phyloP scores from a whole-genome alignment of 108 stramenopile species.

The Schizochytrium sp. region DNA sequence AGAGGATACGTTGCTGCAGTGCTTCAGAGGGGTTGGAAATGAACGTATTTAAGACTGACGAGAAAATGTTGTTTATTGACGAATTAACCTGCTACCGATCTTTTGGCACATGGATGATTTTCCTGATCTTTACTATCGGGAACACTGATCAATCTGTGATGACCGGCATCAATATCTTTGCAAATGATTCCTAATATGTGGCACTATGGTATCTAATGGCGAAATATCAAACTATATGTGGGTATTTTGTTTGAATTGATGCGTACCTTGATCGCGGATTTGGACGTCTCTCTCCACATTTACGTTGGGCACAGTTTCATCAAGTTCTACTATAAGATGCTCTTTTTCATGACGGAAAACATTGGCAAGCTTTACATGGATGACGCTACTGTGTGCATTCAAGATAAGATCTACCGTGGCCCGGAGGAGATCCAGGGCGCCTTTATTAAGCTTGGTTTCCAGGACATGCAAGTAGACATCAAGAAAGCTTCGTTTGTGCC shows the following conservation, averaged over 20 bases:
- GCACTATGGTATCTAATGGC: no score
- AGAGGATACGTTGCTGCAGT: no score
- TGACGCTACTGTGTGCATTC: background rate
- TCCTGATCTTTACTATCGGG: no score
- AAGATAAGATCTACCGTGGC: conserved; percentile 34
- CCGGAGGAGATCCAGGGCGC: conserved; percentile 12
- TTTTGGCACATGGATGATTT: no score
- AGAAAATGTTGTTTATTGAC: no score
- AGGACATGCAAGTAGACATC: conserved; percentile 36
- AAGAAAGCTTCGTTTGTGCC: conserved; percentile 42
- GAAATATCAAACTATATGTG: background rate
- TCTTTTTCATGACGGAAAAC: background rate
- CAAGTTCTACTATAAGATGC: conserved; percentile 12
- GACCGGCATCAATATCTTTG: no score
- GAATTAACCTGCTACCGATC: no score
- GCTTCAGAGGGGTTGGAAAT: no score
- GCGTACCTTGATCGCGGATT: background rate
- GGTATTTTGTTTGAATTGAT: background rate
- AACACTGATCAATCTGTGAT: no score
- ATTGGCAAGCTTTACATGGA: background rate
- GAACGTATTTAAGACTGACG: no score
- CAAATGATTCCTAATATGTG: no score
- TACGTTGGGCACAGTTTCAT: background rate
- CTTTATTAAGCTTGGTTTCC: conserved; percentile 1
- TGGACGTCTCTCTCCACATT: background rate